Percentiles rank a stretch among this genome's conserved stretches.
These are phyloP conservation scores for Thamnidium elegans DNA, from an alignment of 192 early-diverging fungal species.

Conservation along the genomic window DNA sequence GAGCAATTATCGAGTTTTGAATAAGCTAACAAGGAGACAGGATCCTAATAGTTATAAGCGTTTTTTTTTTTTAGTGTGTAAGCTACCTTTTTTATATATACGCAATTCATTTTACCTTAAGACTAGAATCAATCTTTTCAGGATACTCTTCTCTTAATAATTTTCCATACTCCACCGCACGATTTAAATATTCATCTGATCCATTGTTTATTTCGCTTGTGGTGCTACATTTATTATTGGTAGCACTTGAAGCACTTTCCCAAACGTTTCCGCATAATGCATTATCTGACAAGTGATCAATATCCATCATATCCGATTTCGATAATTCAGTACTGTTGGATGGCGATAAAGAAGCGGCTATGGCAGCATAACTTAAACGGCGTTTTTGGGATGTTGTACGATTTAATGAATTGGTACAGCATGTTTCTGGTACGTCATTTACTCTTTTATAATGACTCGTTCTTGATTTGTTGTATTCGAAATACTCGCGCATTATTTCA, in stretches of 20 bases:
- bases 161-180: slow-evolving; percentile 49
- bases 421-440: neutral
- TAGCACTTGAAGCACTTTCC: neutral
- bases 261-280: too few relatives aligned
- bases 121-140: slow-evolving; percentile 5
- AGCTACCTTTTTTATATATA: neutral
- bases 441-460: neutral
- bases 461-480: slow-evolving; percentile 2
- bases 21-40: slow-evolving; percentile 77
- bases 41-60: slow-evolving; percentile 42
- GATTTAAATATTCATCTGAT: slow-evolving; percentile 3
- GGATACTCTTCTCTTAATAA: slow-evolving; percentile 52
- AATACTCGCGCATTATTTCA: slow-evolving; percentile 66
- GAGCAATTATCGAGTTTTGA: slow-evolving; percentile 58
- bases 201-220: neutral
- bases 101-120: slow-evolving; percentile 16
- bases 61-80: neutral
- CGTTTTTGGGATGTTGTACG: neutral
- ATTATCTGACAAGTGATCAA: neutral
- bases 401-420: neutral
- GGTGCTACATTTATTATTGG: neutral
- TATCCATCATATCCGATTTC: slow-evolving; percentile 2
- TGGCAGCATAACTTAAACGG: slow-evolving; percentile 27
- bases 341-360: slow-evolving; percentile 20
- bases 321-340: neutral